These are phyloP conservation scores for Sphaerosporella brunnea DNA, from an alignment of 495 filamentous ascomycete genomes.

Conservation along the genomic window DNA sequence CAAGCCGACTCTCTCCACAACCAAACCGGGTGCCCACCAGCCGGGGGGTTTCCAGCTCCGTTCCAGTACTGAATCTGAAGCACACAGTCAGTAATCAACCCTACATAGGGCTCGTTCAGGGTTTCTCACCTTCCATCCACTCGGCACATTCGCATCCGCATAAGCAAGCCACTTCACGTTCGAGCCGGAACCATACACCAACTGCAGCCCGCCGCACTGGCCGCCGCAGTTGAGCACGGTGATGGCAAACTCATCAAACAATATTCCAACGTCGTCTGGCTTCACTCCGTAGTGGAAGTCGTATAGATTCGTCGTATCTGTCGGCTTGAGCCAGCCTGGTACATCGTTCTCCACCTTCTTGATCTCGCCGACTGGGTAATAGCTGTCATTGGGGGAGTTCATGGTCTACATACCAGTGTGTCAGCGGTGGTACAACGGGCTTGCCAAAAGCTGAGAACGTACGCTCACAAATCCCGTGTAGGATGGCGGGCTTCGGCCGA, in stretches of 20 bases:
- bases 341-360: background rate
- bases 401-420: too few species aligned
- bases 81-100: too few species aligned
- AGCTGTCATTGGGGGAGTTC: background rate
- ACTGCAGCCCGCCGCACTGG: background rate
- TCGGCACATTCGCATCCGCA: background rate
- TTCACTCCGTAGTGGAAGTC: background rate
- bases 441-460: background rate
- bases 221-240: constrained; percentile 1
- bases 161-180: background rate
- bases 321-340: background rate
- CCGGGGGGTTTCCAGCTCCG: background rate
- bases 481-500: background rate
- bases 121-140: background rate
- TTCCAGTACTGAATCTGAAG: background rate
- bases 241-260: background rate
- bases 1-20: background rate
- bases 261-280: background rate
- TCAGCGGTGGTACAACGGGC: background rate
- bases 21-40: background rate
- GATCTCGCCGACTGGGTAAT: background rate
- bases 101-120: too few species aligned
- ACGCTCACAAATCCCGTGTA: background rate
- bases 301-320: background rate
- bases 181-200: background rate